These are phyloP conservation scores for Ganoderma meredithae DNA, from an alignment of 1,284 basidiomycete genomes.

Conservation along the genomic window DNA sequence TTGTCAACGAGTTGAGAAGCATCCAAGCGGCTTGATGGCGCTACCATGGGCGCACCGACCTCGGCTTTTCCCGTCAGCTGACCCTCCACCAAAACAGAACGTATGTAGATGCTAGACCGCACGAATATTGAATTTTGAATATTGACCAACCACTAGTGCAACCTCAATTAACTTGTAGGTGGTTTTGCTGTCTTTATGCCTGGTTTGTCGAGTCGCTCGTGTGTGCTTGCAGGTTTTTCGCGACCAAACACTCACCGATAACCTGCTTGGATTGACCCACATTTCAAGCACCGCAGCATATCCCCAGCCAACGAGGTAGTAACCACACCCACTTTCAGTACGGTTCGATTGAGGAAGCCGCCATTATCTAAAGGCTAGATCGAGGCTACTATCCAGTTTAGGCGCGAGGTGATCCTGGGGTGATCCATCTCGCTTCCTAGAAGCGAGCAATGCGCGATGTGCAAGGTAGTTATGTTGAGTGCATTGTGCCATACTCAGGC, in stretches of 20 bases:
- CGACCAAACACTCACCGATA: background rate
- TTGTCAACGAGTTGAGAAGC: conserved; percentile 3
- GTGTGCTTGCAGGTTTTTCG: background rate
- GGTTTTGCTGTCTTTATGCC: background rate
- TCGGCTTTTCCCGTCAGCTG: background rate
- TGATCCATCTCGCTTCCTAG: background rate
- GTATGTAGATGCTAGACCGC: too few species aligned
- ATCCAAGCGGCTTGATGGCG: background rate
- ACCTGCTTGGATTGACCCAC: background rate
- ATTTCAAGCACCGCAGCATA: background rate
- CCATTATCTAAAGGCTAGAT: background rate
- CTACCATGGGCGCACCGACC: background rate
- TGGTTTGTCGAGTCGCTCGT: background rate
- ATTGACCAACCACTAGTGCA: background rate
- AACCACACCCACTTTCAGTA: background rate
- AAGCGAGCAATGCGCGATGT: background rate
- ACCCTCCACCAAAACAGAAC: background rate
- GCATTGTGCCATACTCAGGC: background rate
- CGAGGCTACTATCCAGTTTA: background rate
- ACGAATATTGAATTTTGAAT: too few species aligned
- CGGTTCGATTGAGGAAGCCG: background rate
- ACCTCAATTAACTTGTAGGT: background rate
- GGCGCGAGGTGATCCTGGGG: background rate
- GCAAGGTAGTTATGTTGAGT: background rate
- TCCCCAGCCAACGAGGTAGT: background rate